These are phyloP conservation scores for Aspergillus sp. DNA, from an alignment of 2,329 filamentous ascomycete genomes.

Conservation along the genomic window DNA sequence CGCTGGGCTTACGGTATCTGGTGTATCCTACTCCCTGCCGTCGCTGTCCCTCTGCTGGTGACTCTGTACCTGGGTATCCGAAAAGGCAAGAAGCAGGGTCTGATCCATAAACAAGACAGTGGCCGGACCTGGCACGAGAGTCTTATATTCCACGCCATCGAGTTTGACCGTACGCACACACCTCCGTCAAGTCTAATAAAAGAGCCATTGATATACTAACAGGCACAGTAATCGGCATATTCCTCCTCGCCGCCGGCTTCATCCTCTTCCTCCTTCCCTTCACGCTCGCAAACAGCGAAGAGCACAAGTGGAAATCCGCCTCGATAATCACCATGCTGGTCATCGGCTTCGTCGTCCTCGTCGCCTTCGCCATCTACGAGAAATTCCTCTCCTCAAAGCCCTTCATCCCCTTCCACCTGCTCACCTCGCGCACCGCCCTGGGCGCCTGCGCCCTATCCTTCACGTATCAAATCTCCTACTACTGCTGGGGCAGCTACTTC, in stretches of 20 bases:
- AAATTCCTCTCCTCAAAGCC: slow-evolving; percentile 53
- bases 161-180: slow-evolving; percentile 60
- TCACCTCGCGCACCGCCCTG: slow-evolving; percentile 27
- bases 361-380: slow-evolving; percentile 60
- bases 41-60: slow-evolving; percentile 60
- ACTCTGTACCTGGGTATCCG: slow-evolving; percentile 59
- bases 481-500: slow-evolving; percentile 28
- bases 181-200: not conserved
- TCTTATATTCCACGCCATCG: slow-evolving; percentile 56
- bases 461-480: slow-evolving; percentile 29
- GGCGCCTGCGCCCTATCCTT: slow-evolving; percentile 33
- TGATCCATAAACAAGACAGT: slow-evolving; percentile 48
- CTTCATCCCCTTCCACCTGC: slow-evolving; percentile 61
- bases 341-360: slow-evolving; percentile 58
- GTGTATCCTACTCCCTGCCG: slow-evolving; percentile 62
- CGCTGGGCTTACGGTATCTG: slow-evolving; percentile 69
- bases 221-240: slow-evolving; percentile 58
- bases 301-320: slow-evolving; percentile 47
- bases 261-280: slow-evolving; percentile 70
- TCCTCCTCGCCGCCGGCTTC: slow-evolving; percentile 65
- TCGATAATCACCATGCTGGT: slow-evolving; percentile 57
- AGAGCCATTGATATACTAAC: not conserved
- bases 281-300: slow-evolving; percentile 51
- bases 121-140: slow-evolving; percentile 54
- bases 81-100: slow-evolving; percentile 61